Percentiles rank a stretch among this genome's conserved stretches.
These are phyloP conservation scores for Purpureocillium takamizusanense DNA, from an alignment of 2,329 filamentous ascomycete genomes.

Conservation along the genomic window DNA sequence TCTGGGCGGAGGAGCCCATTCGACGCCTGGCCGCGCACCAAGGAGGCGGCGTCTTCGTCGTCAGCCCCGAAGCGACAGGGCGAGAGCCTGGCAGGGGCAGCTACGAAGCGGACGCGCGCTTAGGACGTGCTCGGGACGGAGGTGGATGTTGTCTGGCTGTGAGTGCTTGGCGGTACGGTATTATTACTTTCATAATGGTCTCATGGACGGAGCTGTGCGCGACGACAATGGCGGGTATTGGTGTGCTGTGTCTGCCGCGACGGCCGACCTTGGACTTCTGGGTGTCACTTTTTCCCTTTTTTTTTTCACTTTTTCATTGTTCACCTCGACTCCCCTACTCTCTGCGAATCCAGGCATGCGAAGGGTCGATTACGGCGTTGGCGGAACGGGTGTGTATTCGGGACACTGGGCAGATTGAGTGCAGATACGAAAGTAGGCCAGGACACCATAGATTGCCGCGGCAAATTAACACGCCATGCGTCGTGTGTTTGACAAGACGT, in stretches of 20 bases:
- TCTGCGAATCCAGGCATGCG: too few species aligned
- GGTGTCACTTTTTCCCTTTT: constrained; percentile 6
- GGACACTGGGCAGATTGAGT: constrained; percentile 2
- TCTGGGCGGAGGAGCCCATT: constrained; percentile 46
- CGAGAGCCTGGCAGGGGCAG: constrained; percentile 18
- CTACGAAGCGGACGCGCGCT: constrained; percentile 26
- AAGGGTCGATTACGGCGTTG: not conserved
- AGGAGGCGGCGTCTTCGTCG: constrained; percentile 44
- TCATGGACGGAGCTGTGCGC: not conserved
- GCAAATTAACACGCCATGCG: not conserved
- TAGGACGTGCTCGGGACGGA: constrained; percentile 8
- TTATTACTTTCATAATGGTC: not conserved
- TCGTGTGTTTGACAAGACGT: too few species aligned
- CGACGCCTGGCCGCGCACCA: constrained; percentile 59
- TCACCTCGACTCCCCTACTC: too few species aligned
- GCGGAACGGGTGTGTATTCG: not conserved
- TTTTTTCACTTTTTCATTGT: constrained; percentile 2
- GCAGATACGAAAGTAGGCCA: too few species aligned
- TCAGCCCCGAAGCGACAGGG: constrained; percentile 31
- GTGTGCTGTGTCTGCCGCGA: too few species aligned
- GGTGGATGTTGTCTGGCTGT: not conserved
- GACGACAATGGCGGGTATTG: not conserved
- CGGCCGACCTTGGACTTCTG: constrained; percentile 1
- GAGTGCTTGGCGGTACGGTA: not conserved
- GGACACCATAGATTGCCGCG: not conserved